A percentile compares a stretch with the other conserved stretches of the same genome.
Conservation (phyloP, 1,139 yeast genomes). For the Geotrichum aggregatum region DNA sequence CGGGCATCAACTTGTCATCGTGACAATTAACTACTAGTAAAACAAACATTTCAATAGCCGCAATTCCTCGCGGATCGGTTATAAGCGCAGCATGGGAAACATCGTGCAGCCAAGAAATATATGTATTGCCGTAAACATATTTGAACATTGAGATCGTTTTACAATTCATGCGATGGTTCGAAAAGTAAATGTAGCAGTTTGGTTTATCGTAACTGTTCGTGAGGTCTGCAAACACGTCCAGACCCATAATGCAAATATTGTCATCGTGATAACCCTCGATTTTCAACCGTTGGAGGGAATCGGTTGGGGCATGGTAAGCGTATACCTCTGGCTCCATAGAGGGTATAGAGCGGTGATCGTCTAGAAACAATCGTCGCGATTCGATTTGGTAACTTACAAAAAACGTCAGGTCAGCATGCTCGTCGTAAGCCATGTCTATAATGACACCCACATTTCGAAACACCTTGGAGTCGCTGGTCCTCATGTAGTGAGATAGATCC, state of each 20-base stretch:
- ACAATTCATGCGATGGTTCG: neutral
- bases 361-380: neutral
- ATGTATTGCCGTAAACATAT: neutral
- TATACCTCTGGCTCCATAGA: neutral
- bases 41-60: neutral
- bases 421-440: conserved; percentile 1
- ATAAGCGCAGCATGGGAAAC: neutral
- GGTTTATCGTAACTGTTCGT: neutral
- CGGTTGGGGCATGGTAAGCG: neutral
- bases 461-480: neutral
- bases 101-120: neutral
- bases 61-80: neutral
- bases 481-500: neutral
- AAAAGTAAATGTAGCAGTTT: neutral
- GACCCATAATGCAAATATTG: neutral
- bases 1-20: neutral
- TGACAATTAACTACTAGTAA: neutral
- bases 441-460: neutral
- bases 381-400: neutral
- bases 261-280: neutral
- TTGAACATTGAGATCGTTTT: neutral
- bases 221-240: neutral
- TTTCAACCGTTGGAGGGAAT: neutral
- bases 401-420: neutral
- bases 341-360: neutral